Conservation (phyloP, 768 basidiomycete genomes). For the Ramaria sp. region DNA sequence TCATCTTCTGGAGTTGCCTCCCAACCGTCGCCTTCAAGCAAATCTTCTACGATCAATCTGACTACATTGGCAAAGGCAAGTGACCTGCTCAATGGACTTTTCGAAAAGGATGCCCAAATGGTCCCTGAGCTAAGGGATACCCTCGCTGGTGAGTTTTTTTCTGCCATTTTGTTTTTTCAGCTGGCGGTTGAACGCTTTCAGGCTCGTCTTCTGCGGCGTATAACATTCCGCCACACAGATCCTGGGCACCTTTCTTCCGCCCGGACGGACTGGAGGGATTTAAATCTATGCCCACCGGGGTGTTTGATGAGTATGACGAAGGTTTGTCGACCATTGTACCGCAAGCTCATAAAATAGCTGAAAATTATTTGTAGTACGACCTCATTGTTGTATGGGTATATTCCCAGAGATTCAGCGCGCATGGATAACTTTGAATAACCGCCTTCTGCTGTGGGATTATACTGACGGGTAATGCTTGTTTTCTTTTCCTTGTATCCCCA, state of each 20-base stretch:
- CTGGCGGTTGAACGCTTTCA: constrained; percentile 24
- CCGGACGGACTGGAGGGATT: constrained; percentile 8
- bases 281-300: constrained; percentile 8
- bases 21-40: background rate
- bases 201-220: constrained; percentile 67
- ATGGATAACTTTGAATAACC: constrained; percentile 93
- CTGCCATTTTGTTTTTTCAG: constrained; percentile 3
- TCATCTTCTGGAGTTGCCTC: background rate
- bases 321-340: background rate
- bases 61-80: constrained; percentile 55
- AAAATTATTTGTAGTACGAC: background rate
- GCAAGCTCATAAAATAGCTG: background rate
- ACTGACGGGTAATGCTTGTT: constrained; percentile 64
- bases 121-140: constrained; percentile 70
- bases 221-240: constrained; percentile 45
- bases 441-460: constrained; percentile 95
- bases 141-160: constrained; percentile 20
- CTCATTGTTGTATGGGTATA: constrained; percentile 49
- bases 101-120: constrained; percentile 61
- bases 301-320: constrained; percentile 10
- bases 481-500: background rate
- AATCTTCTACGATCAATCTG: constrained; percentile 37
- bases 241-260: constrained; percentile 7
- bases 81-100: constrained; percentile 53
- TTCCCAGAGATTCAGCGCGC: constrained; percentile 89